Conservation (phyloP, 768 basidiomycete species). For the Dentipellis fragilis region DNA sequence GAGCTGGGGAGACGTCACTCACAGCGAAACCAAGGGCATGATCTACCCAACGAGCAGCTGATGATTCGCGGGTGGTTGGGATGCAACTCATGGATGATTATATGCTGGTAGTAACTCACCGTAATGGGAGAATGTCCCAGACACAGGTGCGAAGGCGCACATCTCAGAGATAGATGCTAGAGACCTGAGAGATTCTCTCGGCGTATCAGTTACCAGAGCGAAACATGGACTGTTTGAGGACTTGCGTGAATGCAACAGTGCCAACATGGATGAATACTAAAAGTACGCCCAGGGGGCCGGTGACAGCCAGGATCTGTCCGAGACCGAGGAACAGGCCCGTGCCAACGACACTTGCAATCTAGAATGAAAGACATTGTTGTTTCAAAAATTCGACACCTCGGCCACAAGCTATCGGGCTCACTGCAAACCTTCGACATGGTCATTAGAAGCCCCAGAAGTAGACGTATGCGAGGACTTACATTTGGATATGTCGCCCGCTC, state of each 20-base stretch:
- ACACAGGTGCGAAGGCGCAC: slow-evolving; percentile 20
- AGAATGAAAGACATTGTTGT: slow-evolving; percentile 7
- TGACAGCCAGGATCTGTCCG: slow-evolving; percentile 18
- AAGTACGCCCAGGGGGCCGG: slow-evolving; percentile 21
- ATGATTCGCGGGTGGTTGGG: not conserved
- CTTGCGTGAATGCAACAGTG: slow-evolving; percentile 21
- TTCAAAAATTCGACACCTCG: not conserved
- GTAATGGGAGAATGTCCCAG: slow-evolving; percentile 20
- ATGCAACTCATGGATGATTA: not conserved
- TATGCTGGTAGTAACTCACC: slow-evolving; percentile 12
- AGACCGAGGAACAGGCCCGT: slow-evolving; percentile 23
- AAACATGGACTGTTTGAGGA: not conserved
- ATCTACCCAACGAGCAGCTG: slow-evolving; percentile 24
- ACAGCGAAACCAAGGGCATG: slow-evolving; percentile 23
- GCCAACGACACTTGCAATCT: slow-evolving; percentile 21
- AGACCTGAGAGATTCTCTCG: slow-evolving; percentile 15
- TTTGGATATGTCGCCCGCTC: slow-evolving; percentile 10
- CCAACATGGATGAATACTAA: slow-evolving; percentile 20
- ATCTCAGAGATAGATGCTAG: slow-evolving; percentile 22
- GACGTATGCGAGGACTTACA: slow-evolving; percentile 2
- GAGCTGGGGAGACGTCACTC: not conserved
- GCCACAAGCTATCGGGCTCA: too few relatives aligned
- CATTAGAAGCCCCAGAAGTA: not conserved
- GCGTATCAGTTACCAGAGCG: not conserved
- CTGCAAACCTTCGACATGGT: too few relatives aligned